These are phyloP conservation scores for Spathaspora girioi DNA, from an alignment of 805 yeast species.

Conservation along the genomic window DNA sequence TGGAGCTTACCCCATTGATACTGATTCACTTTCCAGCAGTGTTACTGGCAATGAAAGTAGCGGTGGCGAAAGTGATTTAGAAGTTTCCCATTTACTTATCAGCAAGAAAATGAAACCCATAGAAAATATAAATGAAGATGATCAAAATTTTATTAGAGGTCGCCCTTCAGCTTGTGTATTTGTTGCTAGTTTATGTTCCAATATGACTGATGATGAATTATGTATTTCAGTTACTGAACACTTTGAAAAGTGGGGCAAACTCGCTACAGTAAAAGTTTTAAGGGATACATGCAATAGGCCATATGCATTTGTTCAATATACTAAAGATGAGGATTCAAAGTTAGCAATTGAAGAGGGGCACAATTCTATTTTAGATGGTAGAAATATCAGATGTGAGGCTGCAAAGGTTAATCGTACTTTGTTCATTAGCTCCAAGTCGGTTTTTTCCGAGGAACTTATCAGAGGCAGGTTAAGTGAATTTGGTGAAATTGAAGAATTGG, in stretches of 20 bases:
- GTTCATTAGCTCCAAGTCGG: slow-evolving; percentile 43
- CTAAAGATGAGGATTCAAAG: slow-evolving; percentile 64
- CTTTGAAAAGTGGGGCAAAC: slow-evolving; percentile 67
- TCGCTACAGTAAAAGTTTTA: slow-evolving; percentile 74
- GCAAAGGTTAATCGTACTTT: slow-evolving; percentile 91
- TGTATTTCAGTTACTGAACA: slow-evolving; percentile 65
- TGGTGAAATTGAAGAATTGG: slow-evolving; percentile 76
- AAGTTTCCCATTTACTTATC: neutral
- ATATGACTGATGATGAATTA: slow-evolving; percentile 65
- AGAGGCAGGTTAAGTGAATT: slow-evolving; percentile 41
- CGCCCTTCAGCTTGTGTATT: slow-evolving; percentile 85
- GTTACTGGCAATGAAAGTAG: neutral
- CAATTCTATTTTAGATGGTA: slow-evolving; percentile 63
- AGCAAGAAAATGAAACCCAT: neutral
- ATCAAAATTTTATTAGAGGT: slow-evolving; percentile 29
- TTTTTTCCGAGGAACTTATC: slow-evolving; percentile 29
- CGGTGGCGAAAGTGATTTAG: neutral
- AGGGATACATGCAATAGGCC: slow-evolving; percentile 81
- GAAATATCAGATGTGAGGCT: slow-evolving; percentile 80
- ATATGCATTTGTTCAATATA: slow-evolving; percentile 88
- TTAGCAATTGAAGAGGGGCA: slow-evolving; percentile 68
- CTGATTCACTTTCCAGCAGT: slow-evolving; percentile 4
- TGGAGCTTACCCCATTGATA: slow-evolving; percentile 1
- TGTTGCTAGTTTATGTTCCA: slow-evolving; percentile 76
- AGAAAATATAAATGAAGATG: neutral